These are phyloP conservation scores for Cladosporium sp. DNA, from an alignment of 2,329 filamentous ascomycete species.

Conservation along the genomic window DNA sequence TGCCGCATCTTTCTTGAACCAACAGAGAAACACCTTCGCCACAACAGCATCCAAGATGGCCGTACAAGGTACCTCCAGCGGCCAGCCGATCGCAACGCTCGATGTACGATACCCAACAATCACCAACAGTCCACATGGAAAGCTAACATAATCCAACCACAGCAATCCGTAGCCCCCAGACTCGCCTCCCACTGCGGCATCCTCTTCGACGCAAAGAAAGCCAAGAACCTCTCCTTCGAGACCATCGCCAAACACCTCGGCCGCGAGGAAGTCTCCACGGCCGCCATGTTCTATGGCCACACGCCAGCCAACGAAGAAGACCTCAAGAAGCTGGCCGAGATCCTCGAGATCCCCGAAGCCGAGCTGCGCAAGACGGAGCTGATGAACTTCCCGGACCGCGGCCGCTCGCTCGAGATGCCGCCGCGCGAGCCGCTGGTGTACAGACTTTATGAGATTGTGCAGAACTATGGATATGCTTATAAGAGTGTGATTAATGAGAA, in stretches of 20 bases:
- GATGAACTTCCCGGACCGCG: conserved; percentile 76
- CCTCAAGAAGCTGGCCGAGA: conserved; percentile 63
- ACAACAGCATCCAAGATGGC: conserved; percentile 25
- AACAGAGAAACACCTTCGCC: conserved; percentile 23
- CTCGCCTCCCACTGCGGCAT: conserved; percentile 71
- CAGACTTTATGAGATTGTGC: conserved; percentile 87
- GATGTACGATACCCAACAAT: conserved; percentile 29
- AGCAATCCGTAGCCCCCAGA: conserved; percentile 67
- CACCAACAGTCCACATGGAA: background rate
- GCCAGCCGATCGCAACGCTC: conserved; percentile 38
- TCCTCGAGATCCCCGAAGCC: conserved; percentile 63
- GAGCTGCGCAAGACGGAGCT: conserved; percentile 62
- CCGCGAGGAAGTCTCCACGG: conserved; percentile 80
- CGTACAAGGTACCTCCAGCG: conserved; percentile 28
- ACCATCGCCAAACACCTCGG: conserved; percentile 71
- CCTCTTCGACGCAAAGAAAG: conserved; percentile 80
- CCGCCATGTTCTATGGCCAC: conserved; percentile 90
- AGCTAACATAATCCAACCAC: conserved; percentile 21
- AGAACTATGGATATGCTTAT: conserved; percentile 96
- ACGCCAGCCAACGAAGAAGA: conserved; percentile 72
- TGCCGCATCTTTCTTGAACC: conserved; percentile 13
- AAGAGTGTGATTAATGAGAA: conserved; percentile 97
- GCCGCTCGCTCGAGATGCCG: conserved; percentile 77
- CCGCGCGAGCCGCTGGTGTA: conserved; percentile 87
- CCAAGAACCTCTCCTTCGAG: conserved; percentile 75